Conservation (phyloP, 345 rosid genomes). For the Trapa bicornis region DNA sequence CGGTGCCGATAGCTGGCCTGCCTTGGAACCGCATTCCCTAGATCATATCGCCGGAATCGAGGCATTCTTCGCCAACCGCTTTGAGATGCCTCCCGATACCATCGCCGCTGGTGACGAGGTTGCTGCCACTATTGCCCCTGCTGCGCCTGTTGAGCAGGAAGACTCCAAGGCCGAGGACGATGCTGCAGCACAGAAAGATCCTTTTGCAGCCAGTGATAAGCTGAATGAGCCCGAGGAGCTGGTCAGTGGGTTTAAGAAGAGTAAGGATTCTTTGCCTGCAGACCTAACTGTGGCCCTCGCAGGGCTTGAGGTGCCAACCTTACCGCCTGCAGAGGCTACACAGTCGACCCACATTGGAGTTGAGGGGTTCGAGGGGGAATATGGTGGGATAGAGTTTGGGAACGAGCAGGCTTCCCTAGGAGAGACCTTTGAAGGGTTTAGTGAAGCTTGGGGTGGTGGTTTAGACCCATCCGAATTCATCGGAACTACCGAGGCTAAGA, state of each 20-base stretch:
- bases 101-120: conserved; percentile 72
- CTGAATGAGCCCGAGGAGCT: conserved; percentile 64
- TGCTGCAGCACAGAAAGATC: conserved; percentile 48
- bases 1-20: conserved; percentile 75
- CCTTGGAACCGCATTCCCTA: conserved; percentile 40
- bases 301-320: conserved; percentile 79
- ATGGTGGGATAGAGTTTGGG: conserved; percentile 91
- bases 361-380: conserved; percentile 95
- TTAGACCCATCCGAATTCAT: conserved; percentile 91
- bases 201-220: conserved; percentile 77
- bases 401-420: conserved; percentile 80
- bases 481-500: conserved; percentile 57
- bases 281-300: conserved; percentile 79
- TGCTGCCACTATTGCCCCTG: conserved; percentile 50
- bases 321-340: conserved; percentile 97
- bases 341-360: conserved; percentile 80
- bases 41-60: conserved; percentile 62
- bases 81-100: conserved; percentile 78
- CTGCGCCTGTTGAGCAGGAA: conserved; percentile 29
- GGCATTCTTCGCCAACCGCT: conserved; percentile 44
- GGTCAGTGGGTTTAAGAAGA: conserved; percentile 82
- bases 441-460: conserved; percentile 98
- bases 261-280: conserved; percentile 47
- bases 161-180: conserved; percentile 40
- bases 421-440: conserved; percentile 80